Evolutionary conservation across 768 basidiomycete species (phyloP).

Genomic region (Aureoboletus auriporus): DNA sequence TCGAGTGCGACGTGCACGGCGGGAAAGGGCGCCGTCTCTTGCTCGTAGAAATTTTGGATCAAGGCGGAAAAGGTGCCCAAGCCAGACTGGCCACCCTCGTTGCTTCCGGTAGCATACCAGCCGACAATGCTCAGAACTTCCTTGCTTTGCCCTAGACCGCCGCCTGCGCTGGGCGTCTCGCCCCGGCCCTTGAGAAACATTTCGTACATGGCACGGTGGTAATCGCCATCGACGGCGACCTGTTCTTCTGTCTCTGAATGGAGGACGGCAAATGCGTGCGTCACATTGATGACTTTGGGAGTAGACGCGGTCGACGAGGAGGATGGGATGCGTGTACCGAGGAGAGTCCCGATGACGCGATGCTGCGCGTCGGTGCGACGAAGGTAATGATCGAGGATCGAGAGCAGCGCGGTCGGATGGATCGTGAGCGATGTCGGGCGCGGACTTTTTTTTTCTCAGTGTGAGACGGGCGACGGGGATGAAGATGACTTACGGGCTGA

Average conservation of each 20-base stretch:
- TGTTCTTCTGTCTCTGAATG: slow-evolving; percentile 91
- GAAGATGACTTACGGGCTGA: slow-evolving; percentile 31
- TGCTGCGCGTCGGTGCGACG: slow-evolving; percentile 77
- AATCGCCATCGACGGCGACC: slow-evolving; percentile 95
- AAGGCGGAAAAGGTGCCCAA: slow-evolving; percentile 94
- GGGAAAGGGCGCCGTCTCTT: slow-evolving; percentile 84
- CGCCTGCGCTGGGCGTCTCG: slow-evolving; percentile 36
- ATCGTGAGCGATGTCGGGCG: slow-evolving; percentile 73
- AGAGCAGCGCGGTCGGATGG: slow-evolving; percentile 89
- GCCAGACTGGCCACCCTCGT: slow-evolving; percentile 29
- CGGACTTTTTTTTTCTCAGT: slow-evolving; percentile 40
- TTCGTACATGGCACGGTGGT: slow-evolving; percentile 91
- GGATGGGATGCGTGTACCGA: slow-evolving; percentile 66
- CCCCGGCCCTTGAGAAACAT: slow-evolving; percentile 62
- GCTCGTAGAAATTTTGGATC: slow-evolving; percentile 96
- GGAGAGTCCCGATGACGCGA: slow-evolving; percentile 92
- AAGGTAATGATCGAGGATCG: slow-evolving; percentile 95
- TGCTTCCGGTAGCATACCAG: slow-evolving; percentile 84
- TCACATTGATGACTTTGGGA: slow-evolving; percentile 54
- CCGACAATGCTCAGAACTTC: slow-evolving; percentile 91
- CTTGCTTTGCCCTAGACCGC: slow-evolving; percentile 21
- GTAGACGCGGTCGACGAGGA: slow-evolving; percentile 22
- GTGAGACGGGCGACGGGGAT: background rate
- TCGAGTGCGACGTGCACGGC: slow-evolving; percentile 91
- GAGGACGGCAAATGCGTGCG: slow-evolving; percentile 85